Evolutionary conservation across 2,329 filamentous ascomycete species (phyloP).

Genomic region (Eutypa lata): DNA sequence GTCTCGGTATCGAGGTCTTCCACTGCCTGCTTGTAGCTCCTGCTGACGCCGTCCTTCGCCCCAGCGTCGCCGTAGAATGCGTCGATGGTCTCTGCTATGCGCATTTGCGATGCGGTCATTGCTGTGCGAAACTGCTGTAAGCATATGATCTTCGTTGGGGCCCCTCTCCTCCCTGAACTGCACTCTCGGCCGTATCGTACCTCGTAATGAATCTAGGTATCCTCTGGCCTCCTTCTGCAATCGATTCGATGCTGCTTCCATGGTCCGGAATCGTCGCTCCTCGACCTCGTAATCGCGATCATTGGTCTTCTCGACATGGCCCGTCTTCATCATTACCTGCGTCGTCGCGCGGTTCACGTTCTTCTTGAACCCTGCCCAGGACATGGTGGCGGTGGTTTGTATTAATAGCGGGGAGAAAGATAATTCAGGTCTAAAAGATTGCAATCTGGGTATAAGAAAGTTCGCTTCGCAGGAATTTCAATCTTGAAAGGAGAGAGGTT

Average conservation of each 20-base stretch:
- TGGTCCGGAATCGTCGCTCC: slow-evolving; percentile 91
- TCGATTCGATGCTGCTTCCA: slow-evolving; percentile 89
- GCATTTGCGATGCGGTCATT: slow-evolving; percentile 99
- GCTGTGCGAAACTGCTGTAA: slow-evolving; percentile 46
- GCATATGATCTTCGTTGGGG: not conserved
- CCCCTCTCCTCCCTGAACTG: not conserved
- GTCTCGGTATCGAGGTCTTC: slow-evolving; percentile 97
- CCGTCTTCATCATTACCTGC: slow-evolving; percentile 99
- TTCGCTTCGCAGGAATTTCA: not conserved
- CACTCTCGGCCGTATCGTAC: slow-evolving; percentile 38
- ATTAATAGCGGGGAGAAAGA: slow-evolving; percentile 1
- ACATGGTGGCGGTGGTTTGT: slow-evolving; percentile 7
- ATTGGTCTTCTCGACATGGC: slow-evolving; percentile 97
- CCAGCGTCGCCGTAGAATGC: slow-evolving; percentile 98
- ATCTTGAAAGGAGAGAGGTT: not conserved
- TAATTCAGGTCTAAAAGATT: no score
- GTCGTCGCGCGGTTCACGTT: slow-evolving; percentile 98
- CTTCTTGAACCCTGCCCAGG: slow-evolving; percentile 73
- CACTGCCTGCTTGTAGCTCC: slow-evolving; percentile 97
- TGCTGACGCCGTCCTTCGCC: slow-evolving; percentile 88
- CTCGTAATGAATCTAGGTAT: slow-evolving; percentile 91
- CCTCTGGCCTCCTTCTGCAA: slow-evolving; percentile 98
- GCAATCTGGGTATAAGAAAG: no score
- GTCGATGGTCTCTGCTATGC: slow-evolving; percentile 98
- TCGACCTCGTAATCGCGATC: slow-evolving; percentile 99